Conservation (phyloP, 2,329 filamentous ascomycete species). For the Cladobotryum protrusum region DNA sequence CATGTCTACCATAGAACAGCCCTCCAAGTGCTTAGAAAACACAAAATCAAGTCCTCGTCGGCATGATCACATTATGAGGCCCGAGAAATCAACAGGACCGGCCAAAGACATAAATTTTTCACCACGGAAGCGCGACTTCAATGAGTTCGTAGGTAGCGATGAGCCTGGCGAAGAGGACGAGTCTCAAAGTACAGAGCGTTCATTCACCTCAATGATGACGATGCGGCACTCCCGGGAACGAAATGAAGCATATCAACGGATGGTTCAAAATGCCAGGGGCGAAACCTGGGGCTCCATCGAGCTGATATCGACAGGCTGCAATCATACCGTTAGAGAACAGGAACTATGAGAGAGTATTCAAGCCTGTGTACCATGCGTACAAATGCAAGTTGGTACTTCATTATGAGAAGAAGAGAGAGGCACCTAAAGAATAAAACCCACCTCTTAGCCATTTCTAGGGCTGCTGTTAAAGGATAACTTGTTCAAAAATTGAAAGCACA, state of each 20-base stretch:
- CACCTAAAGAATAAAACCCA: too few relatives aligned
- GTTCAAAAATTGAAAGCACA: too few relatives aligned
- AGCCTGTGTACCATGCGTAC: too few relatives aligned
- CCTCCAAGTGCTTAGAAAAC: too few relatives aligned
- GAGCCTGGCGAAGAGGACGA: background rate
- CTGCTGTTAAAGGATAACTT: too few relatives aligned
- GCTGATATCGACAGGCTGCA: constrained; percentile 29
- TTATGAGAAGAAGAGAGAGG: too few relatives aligned
- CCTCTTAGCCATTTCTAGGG: too few relatives aligned
- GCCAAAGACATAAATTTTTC: background rate
- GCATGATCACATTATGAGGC: background rate
- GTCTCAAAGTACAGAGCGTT: constrained; percentile 9
- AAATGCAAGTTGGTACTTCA: too few relatives aligned
- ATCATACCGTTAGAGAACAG: constrained; percentile 26
- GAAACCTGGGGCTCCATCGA: constrained; percentile 26
- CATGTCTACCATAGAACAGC: background rate
- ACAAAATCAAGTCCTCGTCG: background rate
- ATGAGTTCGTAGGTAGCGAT: constrained; percentile 7
- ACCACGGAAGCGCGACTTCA: constrained; percentile 17
- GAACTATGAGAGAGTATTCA: constrained; percentile 31
- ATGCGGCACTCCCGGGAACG: constrained; percentile 19
- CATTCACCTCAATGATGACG: constrained; percentile 13
- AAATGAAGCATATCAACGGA: constrained; percentile 28
- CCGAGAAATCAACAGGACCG: too few relatives aligned
- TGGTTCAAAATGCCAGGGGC: constrained; percentile 22